Base-by-base conservation (phyloP, 2,329 filamentous ascomycete species). In the Aureobasidium sp. region DNA sequence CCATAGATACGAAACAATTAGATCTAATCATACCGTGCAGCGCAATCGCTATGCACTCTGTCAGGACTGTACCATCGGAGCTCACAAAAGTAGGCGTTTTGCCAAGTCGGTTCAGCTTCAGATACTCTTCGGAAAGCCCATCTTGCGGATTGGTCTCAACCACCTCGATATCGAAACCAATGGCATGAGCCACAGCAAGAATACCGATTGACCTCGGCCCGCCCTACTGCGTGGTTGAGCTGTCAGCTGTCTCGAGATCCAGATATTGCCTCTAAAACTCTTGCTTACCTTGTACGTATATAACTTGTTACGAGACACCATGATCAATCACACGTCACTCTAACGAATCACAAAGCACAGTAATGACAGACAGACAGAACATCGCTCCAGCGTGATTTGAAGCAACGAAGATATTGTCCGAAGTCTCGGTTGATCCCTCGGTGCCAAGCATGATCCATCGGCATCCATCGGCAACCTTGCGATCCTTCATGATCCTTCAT, bases 151-250 rank as follows among this genome's bases (percentile, higher is more conserved):
- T 80, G 67, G 86, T 88, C 71, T 89, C 79, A 70, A 94, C 87
- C 68, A 91, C 78, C 80, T 97, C 91, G 70, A 99, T 78, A 68
- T 97, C 91, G 75, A 97, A 85, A 76, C 88, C 86, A 81, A 97
- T 97, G 81, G 91, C 91, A 87, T 97, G 97, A 72, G 94, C 94
- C 75, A 96, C 90, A 71, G 90, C 91, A 77, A 88, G 86, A 79
- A 96, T 89, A 76, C 87, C 87, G 74, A 88, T 89, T 77, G 88
- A 89, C 83, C 93, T 92, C 79, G 89, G 82, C 85, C 97, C 96
- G 76, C 84, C 85, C 92, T 97, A 39, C 17, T 22, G 6, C 75
- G 56, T 51, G 20, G 15, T 9, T 52, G 14, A 39, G 31, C 6
- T 5, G 25, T 52, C 31, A 52, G 34, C 31, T 17, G 20, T 34